phyloP scores from a whole-genome alignment of 768 basidiomycete genomes.

The Russula earlei region DNA sequence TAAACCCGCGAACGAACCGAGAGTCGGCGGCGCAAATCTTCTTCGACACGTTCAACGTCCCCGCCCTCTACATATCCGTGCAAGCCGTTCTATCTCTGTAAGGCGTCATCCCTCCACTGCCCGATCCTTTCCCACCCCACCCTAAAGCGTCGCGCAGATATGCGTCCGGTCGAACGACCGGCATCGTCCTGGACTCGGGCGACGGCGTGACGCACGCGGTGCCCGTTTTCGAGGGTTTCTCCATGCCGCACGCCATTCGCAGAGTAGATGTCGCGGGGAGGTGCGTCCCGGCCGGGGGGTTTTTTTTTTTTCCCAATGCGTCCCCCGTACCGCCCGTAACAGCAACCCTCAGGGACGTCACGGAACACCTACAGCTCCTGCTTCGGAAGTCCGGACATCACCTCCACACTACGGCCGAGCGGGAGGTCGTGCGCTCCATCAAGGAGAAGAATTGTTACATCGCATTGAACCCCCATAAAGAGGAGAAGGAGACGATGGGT shows the following conservation, averaged over 20 bases:
- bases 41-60: slow-evolving; percentile 99
- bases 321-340: background rate
- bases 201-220: slow-evolving; percentile 99
- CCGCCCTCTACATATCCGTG: slow-evolving; percentile 91
- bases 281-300: slow-evolving; percentile 36
- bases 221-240: slow-evolving; percentile 97
- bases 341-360: slow-evolving; percentile 70
- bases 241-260: slow-evolving; percentile 96
- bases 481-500: slow-evolving; percentile 82
- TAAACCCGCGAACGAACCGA: slow-evolving; percentile 93
- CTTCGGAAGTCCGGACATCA: slow-evolving; percentile 92
- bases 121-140: background rate
- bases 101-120: slow-evolving; percentile 23
- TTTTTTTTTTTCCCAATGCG: background rate
- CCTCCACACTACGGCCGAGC: slow-evolving; percentile 93
- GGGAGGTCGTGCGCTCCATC: slow-evolving; percentile 92
- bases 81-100: slow-evolving; percentile 96
- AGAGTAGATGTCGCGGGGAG: slow-evolving; percentile 95
- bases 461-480: slow-evolving; percentile 85
- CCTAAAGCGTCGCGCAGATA: slow-evolving; percentile 47
- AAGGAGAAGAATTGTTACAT: slow-evolving; percentile 99
- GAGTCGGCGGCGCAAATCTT: slow-evolving; percentile 98
- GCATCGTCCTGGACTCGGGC: slow-evolving; percentile 97
- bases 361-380: slow-evolving; percentile 89
- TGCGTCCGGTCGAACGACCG: slow-evolving; percentile 95